A percentile compares a stretch with the other conserved stretches of the same genome.
phyloP scores from a whole-genome alignment of 768 basidiomycete genomes.

The Holtermannia corniformis region DNA sequence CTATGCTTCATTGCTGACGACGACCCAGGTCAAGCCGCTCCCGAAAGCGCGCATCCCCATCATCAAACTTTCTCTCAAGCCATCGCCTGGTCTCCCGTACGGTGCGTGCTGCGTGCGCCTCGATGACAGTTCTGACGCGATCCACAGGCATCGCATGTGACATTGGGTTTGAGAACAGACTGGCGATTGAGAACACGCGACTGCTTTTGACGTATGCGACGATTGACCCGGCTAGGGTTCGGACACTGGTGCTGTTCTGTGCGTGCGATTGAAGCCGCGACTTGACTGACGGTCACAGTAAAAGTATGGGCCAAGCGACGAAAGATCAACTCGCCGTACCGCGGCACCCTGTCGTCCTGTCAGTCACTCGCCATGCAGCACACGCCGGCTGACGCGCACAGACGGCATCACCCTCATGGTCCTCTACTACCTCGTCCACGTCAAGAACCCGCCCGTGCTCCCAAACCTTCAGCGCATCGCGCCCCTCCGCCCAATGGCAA shows the following conservation, averaged over 20 bases:
- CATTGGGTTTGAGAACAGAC: slow-evolving; percentile 95
- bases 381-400: slow-evolving; percentile 4
- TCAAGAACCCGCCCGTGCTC: slow-evolving; percentile 91
- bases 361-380: background rate
- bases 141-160: slow-evolving; percentile 90
- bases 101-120: no score
- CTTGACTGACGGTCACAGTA: slow-evolving; percentile 48
- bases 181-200: slow-evolving; percentile 94
- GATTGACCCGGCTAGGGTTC: slow-evolving; percentile 85
- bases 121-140: no score
- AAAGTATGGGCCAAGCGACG: slow-evolving; percentile 98
- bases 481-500: slow-evolving; percentile 73
- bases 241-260: slow-evolving; percentile 94
- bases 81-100: slow-evolving; percentile 40
- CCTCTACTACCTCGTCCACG: slow-evolving; percentile 94
- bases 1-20: slow-evolving; percentile 1
- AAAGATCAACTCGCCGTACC: slow-evolving; percentile 98
- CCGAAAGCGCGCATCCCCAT: slow-evolving; percentile 97
- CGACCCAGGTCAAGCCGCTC: slow-evolving; percentile 74
- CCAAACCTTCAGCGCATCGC: slow-evolving; percentile 95
- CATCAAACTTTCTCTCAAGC: slow-evolving; percentile 88
- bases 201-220: slow-evolving; percentile 94
- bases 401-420: slow-evolving; percentile 95
- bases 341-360: slow-evolving; percentile 86
- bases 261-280: slow-evolving; percentile 44